Evolutionary conservation across 202 grass and related monocot species (phyloP), one percentile per base, ranked within the genome.

Genomic region (Zizania palustris): DNA sequence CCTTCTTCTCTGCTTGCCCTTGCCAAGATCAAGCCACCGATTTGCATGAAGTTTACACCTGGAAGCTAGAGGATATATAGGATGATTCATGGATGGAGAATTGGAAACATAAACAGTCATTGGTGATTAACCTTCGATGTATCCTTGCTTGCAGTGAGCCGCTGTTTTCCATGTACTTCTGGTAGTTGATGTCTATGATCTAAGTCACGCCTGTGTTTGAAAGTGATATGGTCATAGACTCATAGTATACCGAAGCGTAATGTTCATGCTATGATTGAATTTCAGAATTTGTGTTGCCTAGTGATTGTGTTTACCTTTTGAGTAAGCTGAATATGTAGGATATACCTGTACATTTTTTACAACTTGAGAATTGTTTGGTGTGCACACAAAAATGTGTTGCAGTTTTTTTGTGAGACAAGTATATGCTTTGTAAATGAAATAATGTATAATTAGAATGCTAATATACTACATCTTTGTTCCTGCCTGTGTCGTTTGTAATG

Each of bases 1-100:
- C 91, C 91, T 55, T 88, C 91, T 59, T 93, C 91, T 39, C 54
- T 93, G 41, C 82, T 93, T 40, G 83, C 87, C 13, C 78, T 93
- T 19, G 91, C 91, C 1, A 90, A 88, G 74, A 79, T 93, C 39
- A 85, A 88, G 33, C 88, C 91, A 1, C 91, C 91, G 0, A 90
- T 93, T 9, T 90, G 91, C 72, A 88, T 90, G 85, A 90, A 90
- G 12, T 93, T 93, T 53, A 72, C 63, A 65, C 63, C 87, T 76
- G 71, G 73, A 3, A 65, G 59, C 21, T 80, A 79, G 76, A 79
- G 58, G 54, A 55, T n/a, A n/a, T n/a, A n/a, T 7, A 13, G 18
- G 3, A 1, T 14, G 6, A 28, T 19, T 56, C n/a, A 22, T 48
- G 11, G 8, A n/a, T 35, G 4, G 5, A 18, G 46, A 16, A 34